A percentile compares a stretch with the other conserved stretches of the same genome.
phyloP scores from a whole-genome alignment of 371 early-diverging fungal genomes.

The Mortierella sp. region DNA sequence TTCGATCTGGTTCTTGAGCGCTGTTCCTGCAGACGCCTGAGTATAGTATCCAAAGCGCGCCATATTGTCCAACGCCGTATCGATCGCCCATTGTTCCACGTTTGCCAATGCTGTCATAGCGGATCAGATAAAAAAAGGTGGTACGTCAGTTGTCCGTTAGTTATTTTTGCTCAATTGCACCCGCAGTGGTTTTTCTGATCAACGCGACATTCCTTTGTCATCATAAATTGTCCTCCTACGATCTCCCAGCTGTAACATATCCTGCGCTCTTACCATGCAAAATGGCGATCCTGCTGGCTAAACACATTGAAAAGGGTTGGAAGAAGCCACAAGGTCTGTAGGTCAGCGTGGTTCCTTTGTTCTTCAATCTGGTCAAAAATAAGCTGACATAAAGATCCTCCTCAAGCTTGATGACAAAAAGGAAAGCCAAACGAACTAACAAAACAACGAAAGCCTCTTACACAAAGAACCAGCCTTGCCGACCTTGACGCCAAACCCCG shows the following conservation, averaged over 20 bases:
- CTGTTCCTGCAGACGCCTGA: conserved; percentile 44
- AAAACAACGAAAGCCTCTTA: conserved; percentile 7
- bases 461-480: conserved; percentile 61
- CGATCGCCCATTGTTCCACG: conserved; percentile 76
- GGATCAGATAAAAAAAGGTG: too few species aligned
- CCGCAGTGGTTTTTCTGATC: not conserved
- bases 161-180: not conserved
- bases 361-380: not conserved
- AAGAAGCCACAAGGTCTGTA: not conserved
- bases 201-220: not conserved
- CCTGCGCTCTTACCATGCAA: conserved; percentile 55
- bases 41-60: conserved; percentile 58
- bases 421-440: not conserved
- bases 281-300: conserved; percentile 64
- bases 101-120: conserved; percentile 61
- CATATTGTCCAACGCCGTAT: conserved; percentile 70
- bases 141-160: not conserved
- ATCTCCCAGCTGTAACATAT: not conserved
- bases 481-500: conserved; percentile 56
- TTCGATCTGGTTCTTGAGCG: conserved; percentile 21
- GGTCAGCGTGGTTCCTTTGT: not conserved
- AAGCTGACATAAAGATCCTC: not conserved
- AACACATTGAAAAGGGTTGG: not conserved
- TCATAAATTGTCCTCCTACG: not conserved
- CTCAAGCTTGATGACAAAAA: not conserved